These are phyloP conservation scores for Noccaea caerulescens DNA, from an alignment of 345 rosid genomes.

Conservation along the genomic window DNA sequence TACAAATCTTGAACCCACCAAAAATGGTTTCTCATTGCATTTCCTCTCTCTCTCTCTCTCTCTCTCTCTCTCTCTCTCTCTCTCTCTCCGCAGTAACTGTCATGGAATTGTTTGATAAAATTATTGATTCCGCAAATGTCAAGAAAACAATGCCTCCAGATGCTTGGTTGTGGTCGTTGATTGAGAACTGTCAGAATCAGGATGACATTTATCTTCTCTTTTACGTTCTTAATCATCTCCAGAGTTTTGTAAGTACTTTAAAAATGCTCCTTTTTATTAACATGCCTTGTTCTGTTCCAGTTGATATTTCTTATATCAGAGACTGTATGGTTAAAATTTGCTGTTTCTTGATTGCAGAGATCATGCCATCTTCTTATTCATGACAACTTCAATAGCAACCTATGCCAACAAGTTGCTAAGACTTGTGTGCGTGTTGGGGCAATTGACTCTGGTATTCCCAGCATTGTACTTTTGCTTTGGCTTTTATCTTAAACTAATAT, in stretches of 20 bases:
- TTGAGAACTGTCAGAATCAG: constrained; percentile 59
- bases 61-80: no score
- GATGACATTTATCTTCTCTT: constrained; percentile 81
- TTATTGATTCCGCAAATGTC: constrained; percentile 60
- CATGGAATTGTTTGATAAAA: constrained; percentile 67
- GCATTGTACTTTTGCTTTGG: not conserved
- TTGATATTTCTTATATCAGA: not conserved
- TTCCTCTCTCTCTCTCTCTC: not conserved
- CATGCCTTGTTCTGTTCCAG: constrained; percentile 10
- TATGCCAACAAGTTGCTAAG: constrained; percentile 82
- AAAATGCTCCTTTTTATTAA: not conserved
- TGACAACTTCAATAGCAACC: constrained; percentile 72
- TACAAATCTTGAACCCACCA: not conserved
- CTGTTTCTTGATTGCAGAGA: constrained; percentile 58
- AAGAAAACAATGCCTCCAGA: constrained; percentile 80
- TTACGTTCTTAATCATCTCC: constrained; percentile 59
- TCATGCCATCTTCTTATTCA: constrained; percentile 71
- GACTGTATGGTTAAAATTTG: not conserved
- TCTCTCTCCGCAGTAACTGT: constrained; percentile 59
- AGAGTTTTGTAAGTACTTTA: constrained; percentile 68
- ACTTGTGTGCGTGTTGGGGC: constrained; percentile 76
- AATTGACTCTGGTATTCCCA: constrained; percentile 67
- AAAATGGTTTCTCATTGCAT: constrained; percentile 15
- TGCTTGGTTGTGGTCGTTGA: constrained; percentile 82
- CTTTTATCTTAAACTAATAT: not conserved